Percentiles rank a stretch among this genome's conserved stretches.
Evolutionary conservation across 768 basidiomycete species (phyloP).

Genomic region (Suillus subaureus): DNA sequence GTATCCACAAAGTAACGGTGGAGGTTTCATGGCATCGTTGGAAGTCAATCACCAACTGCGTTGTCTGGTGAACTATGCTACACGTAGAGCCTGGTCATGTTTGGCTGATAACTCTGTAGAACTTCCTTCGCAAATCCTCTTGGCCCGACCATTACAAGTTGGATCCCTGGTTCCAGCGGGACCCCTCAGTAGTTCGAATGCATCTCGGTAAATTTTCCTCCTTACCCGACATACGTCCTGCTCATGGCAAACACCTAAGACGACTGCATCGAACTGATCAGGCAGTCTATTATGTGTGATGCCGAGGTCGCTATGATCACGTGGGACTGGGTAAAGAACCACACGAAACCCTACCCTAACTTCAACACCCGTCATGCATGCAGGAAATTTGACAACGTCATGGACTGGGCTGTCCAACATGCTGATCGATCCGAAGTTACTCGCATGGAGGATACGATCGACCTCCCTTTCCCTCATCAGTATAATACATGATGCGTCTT

Average conservation of each 20-base stretch:
- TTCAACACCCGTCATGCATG: slow-evolving; percentile 9
- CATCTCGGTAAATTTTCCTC: slow-evolving; percentile 8
- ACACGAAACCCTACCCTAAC: neutral
- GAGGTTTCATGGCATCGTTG: slow-evolving; percentile 16
- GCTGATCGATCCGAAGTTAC: neutral
- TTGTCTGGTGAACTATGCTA: slow-evolving; percentile 11
- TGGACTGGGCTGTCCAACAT: neutral
- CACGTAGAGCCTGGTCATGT: neutral
- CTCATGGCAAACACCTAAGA: neutral
- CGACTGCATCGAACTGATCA: slow-evolving; percentile 12
- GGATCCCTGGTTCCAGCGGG: slow-evolving; percentile 11
- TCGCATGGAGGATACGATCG: neutral
- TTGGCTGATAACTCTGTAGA: neutral
- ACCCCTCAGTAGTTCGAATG: neutral
- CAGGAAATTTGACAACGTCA: neutral
- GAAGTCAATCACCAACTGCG: slow-evolving; percentile 15
- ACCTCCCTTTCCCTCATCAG: neutral
- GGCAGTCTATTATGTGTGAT: slow-evolving; percentile 4
- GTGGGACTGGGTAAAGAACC: slow-evolving; percentile 14
- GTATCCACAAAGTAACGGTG: slow-evolving; percentile 13
- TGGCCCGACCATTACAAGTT: slow-evolving; percentile 13
- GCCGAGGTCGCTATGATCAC: neutral
- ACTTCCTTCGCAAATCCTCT: slow-evolving; percentile 16
- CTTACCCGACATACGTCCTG: neutral
- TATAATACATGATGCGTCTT: neutral